Percentiles rank a stretch among this genome's conserved stretches.
Evolutionary conservation across 148 eudicot species (phyloP).

Genomic region (Rhododendron henanense): DNA sequence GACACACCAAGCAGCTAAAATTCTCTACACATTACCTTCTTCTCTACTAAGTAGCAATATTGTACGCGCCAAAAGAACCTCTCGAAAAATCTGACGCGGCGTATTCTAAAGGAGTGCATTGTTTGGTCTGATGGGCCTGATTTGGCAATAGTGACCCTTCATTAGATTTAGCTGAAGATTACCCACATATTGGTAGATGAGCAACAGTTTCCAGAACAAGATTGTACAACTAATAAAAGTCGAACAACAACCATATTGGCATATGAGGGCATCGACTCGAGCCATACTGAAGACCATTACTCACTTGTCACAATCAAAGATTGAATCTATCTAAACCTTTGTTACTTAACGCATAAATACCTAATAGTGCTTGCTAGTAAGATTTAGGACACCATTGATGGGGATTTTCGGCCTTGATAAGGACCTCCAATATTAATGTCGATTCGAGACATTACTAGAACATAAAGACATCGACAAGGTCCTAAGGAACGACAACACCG

Average conservation of each 20-base stretch:
- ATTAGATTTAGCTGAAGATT: background rate
- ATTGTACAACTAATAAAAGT: background rate
- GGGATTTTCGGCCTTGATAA: background rate
- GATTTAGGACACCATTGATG: background rate
- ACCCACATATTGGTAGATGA: background rate
- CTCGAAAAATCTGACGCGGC: background rate
- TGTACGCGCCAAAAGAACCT: background rate
- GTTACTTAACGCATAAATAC: background rate
- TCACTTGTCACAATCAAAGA: background rate
- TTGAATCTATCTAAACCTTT: background rate
- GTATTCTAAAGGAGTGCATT: background rate
- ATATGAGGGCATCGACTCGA: background rate
- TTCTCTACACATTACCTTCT: background rate
- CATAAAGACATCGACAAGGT: background rate
- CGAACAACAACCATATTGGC: background rate
- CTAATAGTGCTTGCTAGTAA: background rate
- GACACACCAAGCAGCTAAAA: conserved; percentile 1
- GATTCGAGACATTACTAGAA: background rate
- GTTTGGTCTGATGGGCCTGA: background rate
- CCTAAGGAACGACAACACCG: background rate
- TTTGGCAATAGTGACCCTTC: background rate
- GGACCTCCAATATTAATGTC: background rate
- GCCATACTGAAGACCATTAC: background rate
- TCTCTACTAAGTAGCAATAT: background rate
- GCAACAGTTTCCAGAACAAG: background rate